phyloP scores from a whole-genome alignment of 805 yeast species.

The Yueomyces sinensis region DNA sequence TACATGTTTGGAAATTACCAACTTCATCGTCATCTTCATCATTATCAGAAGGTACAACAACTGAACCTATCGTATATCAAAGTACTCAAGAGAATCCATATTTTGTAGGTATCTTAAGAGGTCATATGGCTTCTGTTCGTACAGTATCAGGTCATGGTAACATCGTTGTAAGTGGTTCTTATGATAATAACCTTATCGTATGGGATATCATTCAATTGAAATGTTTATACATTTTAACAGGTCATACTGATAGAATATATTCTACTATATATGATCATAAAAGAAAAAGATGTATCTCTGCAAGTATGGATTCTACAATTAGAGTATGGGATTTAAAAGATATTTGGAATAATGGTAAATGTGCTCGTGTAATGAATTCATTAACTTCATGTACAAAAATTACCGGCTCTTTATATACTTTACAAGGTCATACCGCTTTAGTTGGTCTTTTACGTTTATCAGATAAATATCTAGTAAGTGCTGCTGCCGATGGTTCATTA shows the following conservation, averaged over 20 bases:
- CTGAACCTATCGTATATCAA: slow-evolving; percentile 17
- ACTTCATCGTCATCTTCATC: slow-evolving; percentile 10
- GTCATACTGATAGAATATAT: slow-evolving; percentile 82
- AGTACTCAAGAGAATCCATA: slow-evolving; percentile 38
- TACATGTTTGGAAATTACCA: slow-evolving; percentile 80
- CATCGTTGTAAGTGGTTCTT: slow-evolving; percentile 76
- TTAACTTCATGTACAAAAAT: slow-evolving; percentile 17
- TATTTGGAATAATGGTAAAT: slow-evolving; percentile 39
- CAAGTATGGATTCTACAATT: slow-evolving; percentile 81
- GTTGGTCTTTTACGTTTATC: slow-evolving; percentile 80
- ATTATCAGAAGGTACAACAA: background rate
- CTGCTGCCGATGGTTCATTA: slow-evolving; percentile 89
- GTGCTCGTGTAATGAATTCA: slow-evolving; percentile 13
- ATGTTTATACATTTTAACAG: slow-evolving; percentile 61
- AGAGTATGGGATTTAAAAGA: slow-evolving; percentile 80
- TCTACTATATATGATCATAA: slow-evolving; percentile 72
- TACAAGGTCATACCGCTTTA: slow-evolving; percentile 80
- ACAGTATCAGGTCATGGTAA: slow-evolving; percentile 81
- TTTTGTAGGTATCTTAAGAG: slow-evolving; percentile 54
- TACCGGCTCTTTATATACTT: slow-evolving; percentile 33
- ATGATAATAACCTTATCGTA: slow-evolving; percentile 79
- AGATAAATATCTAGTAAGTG: slow-evolving; percentile 69
- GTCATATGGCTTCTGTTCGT: slow-evolving; percentile 72
- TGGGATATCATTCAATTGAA: slow-evolving; percentile 76
- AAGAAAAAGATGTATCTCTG: slow-evolving; percentile 73